Base-by-base conservation (phyloP, 441 rosid genomes). In the Omphalea diandra region DNA sequence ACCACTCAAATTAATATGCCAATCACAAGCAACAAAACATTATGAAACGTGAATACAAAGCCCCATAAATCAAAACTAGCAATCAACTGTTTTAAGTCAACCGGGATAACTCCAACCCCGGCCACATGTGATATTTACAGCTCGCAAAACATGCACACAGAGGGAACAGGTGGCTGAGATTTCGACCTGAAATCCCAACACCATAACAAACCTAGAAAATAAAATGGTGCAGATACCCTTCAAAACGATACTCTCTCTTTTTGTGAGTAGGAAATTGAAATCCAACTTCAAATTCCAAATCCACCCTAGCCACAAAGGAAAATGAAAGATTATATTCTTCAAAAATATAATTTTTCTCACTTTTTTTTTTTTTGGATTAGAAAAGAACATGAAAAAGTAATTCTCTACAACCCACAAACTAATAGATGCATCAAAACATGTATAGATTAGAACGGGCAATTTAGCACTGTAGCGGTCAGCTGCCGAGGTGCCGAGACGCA, bases 401-500 rank as follows among this genome's bases (percentile, higher is more conserved):
- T 47, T 10, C 58, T 32, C 63, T 69, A 33, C n/a, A n/a, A 1
- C 68, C 63, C 59, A 58, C 63, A 52, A 71, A 67, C 17, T 2
- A 53, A 49, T 49, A n/a, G 54, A 6, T 49, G 10, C 7, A 1
- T 31, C 33, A 73, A 15, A 46, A 43, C 32, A 24, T 20, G 69
- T 50, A 71, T 63, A 65, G 43, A 35, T 56, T 29, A 55, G 65
- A 63, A 31, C n/a, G n/a, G n/a, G n/a, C n/a, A n/a, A 40, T 40
- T 63, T 33, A 61, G 63, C 54, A 24, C n/a, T 46, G 38, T n/a
- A 63, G 75, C 80, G 72, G 53, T 6, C 64, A 68, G 32, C 11
- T 43, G 75, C 68, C 68, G 71, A 68, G 70, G 56, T 79, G 78
- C 68, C 82, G 77, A 58, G 96, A 75, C 3, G 95, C 43, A n/a